Evolutionary conservation across 148 eudicot species (phyloP).

Genomic region (Dysphania ambrosioides): DNA sequence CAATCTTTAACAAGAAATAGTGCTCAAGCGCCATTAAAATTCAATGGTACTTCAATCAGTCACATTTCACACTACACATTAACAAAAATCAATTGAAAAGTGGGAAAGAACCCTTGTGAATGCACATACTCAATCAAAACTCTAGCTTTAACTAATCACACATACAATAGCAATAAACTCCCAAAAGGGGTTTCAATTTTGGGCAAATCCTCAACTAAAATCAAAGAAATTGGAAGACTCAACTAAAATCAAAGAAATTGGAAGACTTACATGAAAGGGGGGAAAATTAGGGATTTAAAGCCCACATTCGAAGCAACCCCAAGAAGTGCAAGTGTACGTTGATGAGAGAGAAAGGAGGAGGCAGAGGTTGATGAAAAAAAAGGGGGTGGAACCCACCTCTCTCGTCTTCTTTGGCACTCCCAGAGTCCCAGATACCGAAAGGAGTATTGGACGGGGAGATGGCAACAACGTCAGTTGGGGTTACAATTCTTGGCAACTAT

Average conservation of each 20-base stretch:
- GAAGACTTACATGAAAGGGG: constrained; percentile 1
- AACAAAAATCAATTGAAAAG: no score
- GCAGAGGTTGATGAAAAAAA: not conserved
- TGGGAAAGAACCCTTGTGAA: no score
- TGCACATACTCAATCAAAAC: not conserved
- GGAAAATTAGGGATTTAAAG: constrained; percentile 24
- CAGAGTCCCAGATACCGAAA: not conserved
- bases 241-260: not conserved
- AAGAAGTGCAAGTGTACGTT: not conserved
- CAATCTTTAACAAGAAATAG: no score
- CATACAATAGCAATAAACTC: not conserved
- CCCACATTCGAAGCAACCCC: constrained; percentile 19
- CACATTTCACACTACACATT: not conserved
- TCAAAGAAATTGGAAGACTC: not conserved
- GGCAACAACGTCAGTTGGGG: not conserved
- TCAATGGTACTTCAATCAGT: no score
- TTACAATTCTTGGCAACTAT: not conserved
- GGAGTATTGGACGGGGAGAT: not conserved
- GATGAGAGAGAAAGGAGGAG: not conserved
- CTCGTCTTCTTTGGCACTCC: not conserved
- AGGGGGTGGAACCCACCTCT: not conserved
- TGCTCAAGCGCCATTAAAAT: no score
- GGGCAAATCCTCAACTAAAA: not conserved
- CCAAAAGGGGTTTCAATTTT: not conserved
- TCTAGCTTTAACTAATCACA: not conserved